Evolutionary conservation across 805 yeast species (phyloP), one percentile per base, ranked within the genome.

Genomic region (Cyberlindnera samutprakarnensis): DNA sequence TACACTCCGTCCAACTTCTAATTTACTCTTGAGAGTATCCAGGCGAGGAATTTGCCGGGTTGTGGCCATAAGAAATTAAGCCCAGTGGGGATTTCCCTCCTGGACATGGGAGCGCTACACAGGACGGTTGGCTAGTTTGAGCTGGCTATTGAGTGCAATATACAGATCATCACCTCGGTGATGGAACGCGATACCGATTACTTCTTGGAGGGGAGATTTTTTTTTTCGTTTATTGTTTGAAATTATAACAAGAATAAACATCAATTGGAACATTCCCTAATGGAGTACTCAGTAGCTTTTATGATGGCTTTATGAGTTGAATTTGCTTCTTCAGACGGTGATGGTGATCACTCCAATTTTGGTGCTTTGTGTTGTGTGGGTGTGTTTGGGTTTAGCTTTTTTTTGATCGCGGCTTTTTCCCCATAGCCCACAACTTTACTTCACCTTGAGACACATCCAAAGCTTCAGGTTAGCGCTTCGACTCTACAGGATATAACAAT

Each of bases 171-270:
- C 17, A 17, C 24, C 27, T 8, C 28, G 36, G 14, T 23, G 17
- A 36, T 36, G 44, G 61, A 66, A 70, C 76, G 68, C 76, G 76
- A 70, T 70, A 70, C 76, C 76, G 76, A 70, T 70, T 70, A 70
- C 60, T 65, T 26, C 70, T 59, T 58, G 51, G 53, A 66, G 61
- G 73, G 53, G 60, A 44, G 43, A 39, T 48, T 46, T 43, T 31
- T 36, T 37, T 37, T 31, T 20, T 29, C 20, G 7, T 15, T 16
- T 12, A 14, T 14, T 5, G n/a, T n/a, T n/a, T n/a, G n/a, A n/a
- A n/a, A n/a, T n/a, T n/a, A n/a, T n/a, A n/a, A n/a, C n/a, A n/a
- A n/a, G n/a, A n/a, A n/a, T n/a, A n/a, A n/a, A n/a, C n/a, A n/a
- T n/a, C n/a, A n/a, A n/a, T n/a, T n/a, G n/a, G n/a, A n/a, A n/a